Evolutionary conservation across 2,329 filamentous ascomycete genomes (phyloP), one percentile per base, ranked within the genome.

Genomic region (Fusarium albidum): DNA sequence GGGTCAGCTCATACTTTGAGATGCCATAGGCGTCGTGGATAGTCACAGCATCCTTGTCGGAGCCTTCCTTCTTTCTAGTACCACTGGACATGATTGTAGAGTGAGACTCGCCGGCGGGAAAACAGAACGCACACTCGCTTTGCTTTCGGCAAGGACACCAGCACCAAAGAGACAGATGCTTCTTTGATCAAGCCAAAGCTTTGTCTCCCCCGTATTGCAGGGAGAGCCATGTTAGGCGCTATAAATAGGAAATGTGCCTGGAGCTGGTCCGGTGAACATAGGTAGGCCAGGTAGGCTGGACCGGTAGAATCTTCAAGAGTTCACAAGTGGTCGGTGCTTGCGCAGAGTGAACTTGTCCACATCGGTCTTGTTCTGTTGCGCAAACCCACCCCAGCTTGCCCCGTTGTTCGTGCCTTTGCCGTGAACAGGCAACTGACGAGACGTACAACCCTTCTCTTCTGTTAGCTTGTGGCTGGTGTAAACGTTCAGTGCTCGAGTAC

Each of bases 1-100:
- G 62, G 27, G 59, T 46, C 33, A 78, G 63, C 9, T 68, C 64
- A 11, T 21, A n/a, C 10, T 52, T 29, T 7, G 64, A 52, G 9
- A 73, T 43, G 14, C 66, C 61, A 27, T 48, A 31, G 3, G 57
- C 44, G 9, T 40, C 42, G 21, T 47, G 38, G 21, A 12, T 11
- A 26, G 15, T 29, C 17, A 31, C 40, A 11, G 33, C n/a, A 42
- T 37, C 52, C 34, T 43, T 40, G 5, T 41, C 33, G 3, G 34
- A 13, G 9, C 28, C 13, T 10, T 41, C 15, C 28, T 34, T 9
- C 18, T 37, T n/a, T 40, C 25, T 37, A 39, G n/a, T 10, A 31
- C 34, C 43, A 10, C n/a, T 15, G 26, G 35, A 28, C 58, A 61
- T 61, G 31, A 37, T 52, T 42, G 37, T 35, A 46, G 32, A 29